phyloP scores from a whole-genome alignment of 1,284 basidiomycete genomes.

The Cutaneotrichosporon mucoides region DNA sequence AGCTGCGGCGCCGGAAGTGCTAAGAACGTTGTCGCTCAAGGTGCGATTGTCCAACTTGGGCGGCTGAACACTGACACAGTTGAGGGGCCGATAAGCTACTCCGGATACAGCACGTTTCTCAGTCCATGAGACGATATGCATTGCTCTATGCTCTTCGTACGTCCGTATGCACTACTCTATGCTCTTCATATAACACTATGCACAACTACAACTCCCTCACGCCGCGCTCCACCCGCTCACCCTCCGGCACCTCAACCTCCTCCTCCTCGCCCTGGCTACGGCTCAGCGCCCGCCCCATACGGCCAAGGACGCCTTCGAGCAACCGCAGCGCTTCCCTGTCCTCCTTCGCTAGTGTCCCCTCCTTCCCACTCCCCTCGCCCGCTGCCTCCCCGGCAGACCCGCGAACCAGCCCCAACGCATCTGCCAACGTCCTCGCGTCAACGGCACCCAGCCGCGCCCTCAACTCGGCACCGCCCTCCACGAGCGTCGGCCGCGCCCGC shows the following conservation, averaged over 20 bases:
- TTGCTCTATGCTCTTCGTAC: too few species aligned
- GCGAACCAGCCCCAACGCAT: not conserved
- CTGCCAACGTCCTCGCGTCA: constrained; percentile 1
- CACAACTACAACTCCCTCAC: constrained; percentile 16
- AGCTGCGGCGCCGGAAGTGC: too few species aligned
- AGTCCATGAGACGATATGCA: too few species aligned
- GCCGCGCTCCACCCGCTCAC: constrained; percentile 19
- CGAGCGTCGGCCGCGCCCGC: not conserved
- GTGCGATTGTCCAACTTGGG: too few species aligned
- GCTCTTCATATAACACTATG: too few species aligned
- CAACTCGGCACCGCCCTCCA: not conserved
- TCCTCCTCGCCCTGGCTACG: not conserved
- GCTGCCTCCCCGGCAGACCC: too few species aligned
- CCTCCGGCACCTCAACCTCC: not conserved
- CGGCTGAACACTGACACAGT: too few species aligned
- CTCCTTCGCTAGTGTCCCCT: not conserved
- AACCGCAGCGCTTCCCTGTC: not conserved
- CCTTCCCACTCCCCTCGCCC: too few species aligned
- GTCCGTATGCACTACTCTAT: too few species aligned
- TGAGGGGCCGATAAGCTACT: too few species aligned
- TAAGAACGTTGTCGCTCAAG: too few species aligned
- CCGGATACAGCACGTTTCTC: too few species aligned
- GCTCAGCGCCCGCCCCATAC: constrained; percentile 9
- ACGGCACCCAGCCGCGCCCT: not conserved
- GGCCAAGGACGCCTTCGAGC: constrained; percentile 4